phyloP scores from a whole-genome alignment of 257 asterid species.

The Forsythia viridissima region DNA sequence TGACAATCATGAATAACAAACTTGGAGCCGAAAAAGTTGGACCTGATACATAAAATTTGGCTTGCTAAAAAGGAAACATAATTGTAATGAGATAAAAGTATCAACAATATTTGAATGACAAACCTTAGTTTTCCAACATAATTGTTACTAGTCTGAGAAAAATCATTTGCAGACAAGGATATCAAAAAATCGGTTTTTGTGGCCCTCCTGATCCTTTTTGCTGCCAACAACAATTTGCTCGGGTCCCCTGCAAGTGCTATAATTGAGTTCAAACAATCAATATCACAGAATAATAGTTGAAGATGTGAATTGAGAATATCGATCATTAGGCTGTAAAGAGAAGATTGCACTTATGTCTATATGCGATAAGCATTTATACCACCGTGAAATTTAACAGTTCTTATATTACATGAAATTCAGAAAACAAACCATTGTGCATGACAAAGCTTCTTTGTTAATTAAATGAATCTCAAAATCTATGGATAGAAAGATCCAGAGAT shows the following conservation, averaged over 20 bases:
- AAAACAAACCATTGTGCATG: not conserved
- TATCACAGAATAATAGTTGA: not conserved
- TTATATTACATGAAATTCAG: not conserved
- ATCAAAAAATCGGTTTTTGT: slow-evolving; percentile 53
- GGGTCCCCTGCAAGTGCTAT: slow-evolving; percentile 66
- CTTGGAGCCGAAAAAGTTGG: slow-evolving; percentile 68
- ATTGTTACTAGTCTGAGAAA: slow-evolving; percentile 43
- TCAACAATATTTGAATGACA: not conserved
- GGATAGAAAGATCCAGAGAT: not conserved
- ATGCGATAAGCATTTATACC: not conserved
- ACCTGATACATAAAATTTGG: slow-evolving; percentile 37
- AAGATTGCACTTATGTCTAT: not conserved
- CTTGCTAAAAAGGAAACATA: not conserved
- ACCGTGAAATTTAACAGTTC: not conserved
- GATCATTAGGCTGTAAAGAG: not conserved
- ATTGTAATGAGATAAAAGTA: not conserved
- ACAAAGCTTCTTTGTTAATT: not conserved
- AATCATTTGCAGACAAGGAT: slow-evolving; percentile 57
- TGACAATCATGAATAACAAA: slow-evolving; percentile 50
- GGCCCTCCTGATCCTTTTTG: slow-evolving; percentile 58
- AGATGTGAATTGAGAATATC: not conserved
- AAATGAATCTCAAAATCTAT: not conserved
- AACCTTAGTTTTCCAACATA: slow-evolving; percentile 68
- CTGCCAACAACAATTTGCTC: slow-evolving; percentile 60
- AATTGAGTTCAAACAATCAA: not conserved